phyloP scores from a whole-genome alignment of 768 basidiomycete species.

The Suillus brevipes region DNA sequence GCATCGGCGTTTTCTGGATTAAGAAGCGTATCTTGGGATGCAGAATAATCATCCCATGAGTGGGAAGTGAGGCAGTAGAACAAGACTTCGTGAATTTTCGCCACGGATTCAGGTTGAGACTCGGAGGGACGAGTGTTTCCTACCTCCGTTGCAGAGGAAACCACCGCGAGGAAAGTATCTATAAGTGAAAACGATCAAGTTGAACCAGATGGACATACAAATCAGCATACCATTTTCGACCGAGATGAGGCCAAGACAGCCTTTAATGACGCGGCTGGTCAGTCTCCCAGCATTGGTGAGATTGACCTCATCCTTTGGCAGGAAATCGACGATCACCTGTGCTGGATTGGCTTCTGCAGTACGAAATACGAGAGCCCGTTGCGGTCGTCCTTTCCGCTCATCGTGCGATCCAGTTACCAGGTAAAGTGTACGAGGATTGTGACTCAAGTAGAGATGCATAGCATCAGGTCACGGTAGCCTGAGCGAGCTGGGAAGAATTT shows the following conservation, averaged over 20 bases:
- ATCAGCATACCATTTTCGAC: slow-evolving; percentile 60
- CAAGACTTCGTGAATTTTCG: slow-evolving; percentile 82
- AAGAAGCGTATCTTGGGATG: slow-evolving; percentile 51
- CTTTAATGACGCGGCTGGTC: slow-evolving; percentile 73
- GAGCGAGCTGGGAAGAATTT: neutral
- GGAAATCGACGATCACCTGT: slow-evolving; percentile 86
- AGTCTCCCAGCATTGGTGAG: slow-evolving; percentile 61
- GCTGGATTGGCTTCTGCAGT: slow-evolving; percentile 48
- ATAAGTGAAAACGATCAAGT: neutral
- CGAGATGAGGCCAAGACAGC: slow-evolving; percentile 81
- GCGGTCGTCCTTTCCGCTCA: slow-evolving; percentile 59
- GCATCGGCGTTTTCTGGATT: slow-evolving; percentile 57
- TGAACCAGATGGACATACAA: neutral
- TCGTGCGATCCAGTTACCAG: slow-evolving; percentile 71
- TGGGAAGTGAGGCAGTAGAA: slow-evolving; percentile 88
- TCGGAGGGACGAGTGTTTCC: slow-evolving; percentile 68
- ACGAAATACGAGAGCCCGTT: slow-evolving; percentile 70
- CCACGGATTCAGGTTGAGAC: slow-evolving; percentile 61
- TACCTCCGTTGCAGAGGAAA: slow-evolving; percentile 74
- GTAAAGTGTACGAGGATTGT: slow-evolving; percentile 67
- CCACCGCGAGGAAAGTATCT: slow-evolving; percentile 87
- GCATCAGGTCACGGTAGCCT: slow-evolving; percentile 1
- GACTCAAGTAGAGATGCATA: slow-evolving; percentile 78
- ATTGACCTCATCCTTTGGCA: slow-evolving; percentile 72
- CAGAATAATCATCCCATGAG: slow-evolving; percentile 76